Conservation (phyloP, 192 early-diverging fungal species). For the Backusella morwellensis region DNA sequence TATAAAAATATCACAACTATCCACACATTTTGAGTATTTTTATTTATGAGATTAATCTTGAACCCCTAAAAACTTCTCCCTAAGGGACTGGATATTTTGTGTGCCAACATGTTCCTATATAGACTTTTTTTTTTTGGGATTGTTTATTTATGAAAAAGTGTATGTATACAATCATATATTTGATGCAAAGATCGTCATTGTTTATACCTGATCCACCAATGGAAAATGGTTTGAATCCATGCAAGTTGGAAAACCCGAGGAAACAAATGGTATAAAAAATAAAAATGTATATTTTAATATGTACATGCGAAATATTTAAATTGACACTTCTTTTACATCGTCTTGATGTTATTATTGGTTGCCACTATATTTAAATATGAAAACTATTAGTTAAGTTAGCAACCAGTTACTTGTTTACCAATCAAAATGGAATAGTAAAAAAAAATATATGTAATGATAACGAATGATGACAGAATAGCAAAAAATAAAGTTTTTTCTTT, state of each 20-base stretch:
- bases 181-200: conserved; percentile 2
- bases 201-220: not conserved
- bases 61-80: not conserved
- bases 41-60: not conserved
- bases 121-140: not conserved
- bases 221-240: not conserved
- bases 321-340: not conserved
- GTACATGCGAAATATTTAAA: not conserved
- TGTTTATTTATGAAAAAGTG: too few species aligned
- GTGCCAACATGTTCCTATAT: not conserved
- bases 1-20: not conserved
- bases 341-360: not conserved
- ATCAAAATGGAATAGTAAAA: not conserved
- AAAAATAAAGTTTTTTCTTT: not conserved
- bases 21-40: not conserved
- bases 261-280: not conserved
- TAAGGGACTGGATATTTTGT: not conserved
- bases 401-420: not conserved
- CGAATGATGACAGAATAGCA: not conserved
- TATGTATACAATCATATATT: not conserved
- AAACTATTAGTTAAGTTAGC: not conserved
- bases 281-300: not conserved
- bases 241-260: not conserved
- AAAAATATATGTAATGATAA: not conserved
- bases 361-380: conserved; percentile 1